Percentiles rank a stretch among this genome's conserved stretches.
These are phyloP conservation scores for Axilococcus clingmanii DNA, from an alignment of 139 green algal species.

Conservation along the genomic window DNA sequence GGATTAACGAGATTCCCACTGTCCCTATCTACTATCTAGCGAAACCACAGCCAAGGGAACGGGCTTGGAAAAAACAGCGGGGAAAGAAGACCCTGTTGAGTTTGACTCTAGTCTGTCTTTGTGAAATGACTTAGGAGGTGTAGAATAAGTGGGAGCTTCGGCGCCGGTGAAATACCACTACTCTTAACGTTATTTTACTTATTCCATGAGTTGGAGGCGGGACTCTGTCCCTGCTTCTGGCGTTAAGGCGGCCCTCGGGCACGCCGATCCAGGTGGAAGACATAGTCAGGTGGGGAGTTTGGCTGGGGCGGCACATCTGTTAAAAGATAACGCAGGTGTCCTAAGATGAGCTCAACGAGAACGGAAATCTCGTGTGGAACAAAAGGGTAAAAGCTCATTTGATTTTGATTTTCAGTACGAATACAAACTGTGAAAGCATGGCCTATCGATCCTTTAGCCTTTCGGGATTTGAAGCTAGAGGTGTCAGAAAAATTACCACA, in stretches of 20 bases:
- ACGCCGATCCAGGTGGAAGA: conserved; percentile 72
- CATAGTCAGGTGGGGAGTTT: conserved; percentile 90
- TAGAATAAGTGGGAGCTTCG: conserved; percentile 79
- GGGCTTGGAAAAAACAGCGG: conserved; percentile 69
- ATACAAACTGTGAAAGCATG: conserved; percentile 92
- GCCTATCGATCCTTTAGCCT: conserved; percentile 88
- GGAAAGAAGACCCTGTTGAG: conserved; percentile 85
- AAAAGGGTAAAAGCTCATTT: conserved; percentile 94
- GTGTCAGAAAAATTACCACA: conserved; percentile 87
- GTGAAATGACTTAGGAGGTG: conserved; percentile 76
- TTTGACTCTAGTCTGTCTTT: conserved; percentile 81
- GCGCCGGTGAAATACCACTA: conserved; percentile 78
- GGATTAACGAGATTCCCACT: conserved; percentile 81
- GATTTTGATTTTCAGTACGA: conserved; percentile 95
- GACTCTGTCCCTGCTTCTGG: conserved; percentile 67
- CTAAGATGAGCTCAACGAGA: conserved; percentile 91
- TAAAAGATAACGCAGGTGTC: conserved; percentile 88
- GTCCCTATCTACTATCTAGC: conserved; percentile 77
- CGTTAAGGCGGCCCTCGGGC: conserved; percentile 45
- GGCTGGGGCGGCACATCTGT: conserved; percentile 87
- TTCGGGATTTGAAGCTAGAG: conserved; percentile 82
- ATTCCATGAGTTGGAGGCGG: conserved; percentile 76
- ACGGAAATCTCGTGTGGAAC: conserved; percentile 89
- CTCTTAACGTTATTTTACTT: conserved; percentile 83
- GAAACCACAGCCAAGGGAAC: conserved; percentile 65